Percentiles rank a stretch among this genome's conserved stretches.
phyloP scores from a whole-genome alignment of 192 early-diverging fungal genomes.

The Linnemannia zychae region DNA sequence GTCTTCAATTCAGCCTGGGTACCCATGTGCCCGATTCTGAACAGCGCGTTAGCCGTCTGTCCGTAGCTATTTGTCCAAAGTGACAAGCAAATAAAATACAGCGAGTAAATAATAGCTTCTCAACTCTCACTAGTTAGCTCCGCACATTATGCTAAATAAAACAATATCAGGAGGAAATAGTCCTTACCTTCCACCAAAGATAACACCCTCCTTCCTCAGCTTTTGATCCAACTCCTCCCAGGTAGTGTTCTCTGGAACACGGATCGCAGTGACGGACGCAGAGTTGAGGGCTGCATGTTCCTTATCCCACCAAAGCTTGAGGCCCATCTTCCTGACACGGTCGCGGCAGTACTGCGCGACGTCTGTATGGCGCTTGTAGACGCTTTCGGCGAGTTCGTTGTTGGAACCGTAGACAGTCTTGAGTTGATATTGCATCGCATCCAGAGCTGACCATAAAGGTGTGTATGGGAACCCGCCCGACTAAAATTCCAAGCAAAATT shows the following conservation, averaged over 20 bases:
- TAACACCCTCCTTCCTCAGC: constrained; percentile 44
- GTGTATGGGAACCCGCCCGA: constrained; percentile 33
- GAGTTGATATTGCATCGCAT: constrained; percentile 40
- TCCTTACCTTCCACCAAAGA: constrained; percentile 53
- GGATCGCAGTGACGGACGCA: constrained; percentile 41
- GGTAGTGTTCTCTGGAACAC: constrained; percentile 43
- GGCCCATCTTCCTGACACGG: constrained; percentile 42
- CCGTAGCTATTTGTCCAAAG: constrained; percentile 26
- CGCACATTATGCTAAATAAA: background rate
- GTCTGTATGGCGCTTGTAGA: constrained; percentile 29
- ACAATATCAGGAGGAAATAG: background rate
- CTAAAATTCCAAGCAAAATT: constrained; percentile 2
- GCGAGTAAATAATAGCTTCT: background rate
- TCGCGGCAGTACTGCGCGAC: constrained; percentile 44
- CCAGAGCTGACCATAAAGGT: constrained; percentile 49
- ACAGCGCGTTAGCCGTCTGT: constrained; percentile 44
- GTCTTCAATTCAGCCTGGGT: constrained; percentile 39
- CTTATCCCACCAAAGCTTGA: constrained; percentile 41
- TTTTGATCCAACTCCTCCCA: constrained; percentile 48
- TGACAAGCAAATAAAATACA: background rate
- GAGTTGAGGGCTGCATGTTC: constrained; percentile 22
- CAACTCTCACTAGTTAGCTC: background rate
- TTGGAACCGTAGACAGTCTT: constrained; percentile 30
- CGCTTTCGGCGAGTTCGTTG: background rate
- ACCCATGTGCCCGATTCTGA: constrained; percentile 55